Evolutionary conservation across 208 protist species (phyloP), one percentile per base, ranked within the genome.

Genomic region (Lotmaria passim): DNA sequence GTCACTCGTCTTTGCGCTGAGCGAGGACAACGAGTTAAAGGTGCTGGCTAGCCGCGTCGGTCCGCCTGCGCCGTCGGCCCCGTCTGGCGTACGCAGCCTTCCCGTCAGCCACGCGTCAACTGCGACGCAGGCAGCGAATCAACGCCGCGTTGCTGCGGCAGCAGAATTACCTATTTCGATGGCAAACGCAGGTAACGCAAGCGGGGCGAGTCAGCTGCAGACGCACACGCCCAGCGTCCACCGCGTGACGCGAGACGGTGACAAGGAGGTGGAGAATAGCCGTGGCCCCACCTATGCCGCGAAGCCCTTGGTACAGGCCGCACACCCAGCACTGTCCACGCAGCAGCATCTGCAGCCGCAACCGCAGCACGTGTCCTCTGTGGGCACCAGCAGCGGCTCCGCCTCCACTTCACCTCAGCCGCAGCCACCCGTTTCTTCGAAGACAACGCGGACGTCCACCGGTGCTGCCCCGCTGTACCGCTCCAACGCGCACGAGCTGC

Each of bases 1-100:
- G 19, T 74, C 73, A 7, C 60, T 81, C 4, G 70, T 74, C 12
- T 76, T 82, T 34, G 69, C 67, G 28, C 48, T 73, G 31, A 71
- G 77, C 23, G 77, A 82, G 60, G 77, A 82, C 64, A 78, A 38
- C 44, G 77, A 82, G 44, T 56, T 82, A 48, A 75, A 82, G 55
- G 66, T 70, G 33, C 57, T 82, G 23, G 77, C 77, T 24, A 64
- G 69, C 57, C 55, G 51, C 30, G 63, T 48, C 19, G 60, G 48
- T 3, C 50, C 60, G 7, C 34, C 53, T 30, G 11, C 61, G 34
- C 23, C 44, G 46, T 19, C 56, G 51, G 30, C 41, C 10, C 41
- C 41, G 11, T 21, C 41, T 17, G n/a, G n/a, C n/a, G n/a, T n/a
- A n/a, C n/a, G n/a, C n/a, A n/a, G n/a, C n/a, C n/a, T n/a, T n/a